Base-by-base conservation (phyloP, 352 stramenopile genomes). In the Phytophthora tentaculata region DNA sequence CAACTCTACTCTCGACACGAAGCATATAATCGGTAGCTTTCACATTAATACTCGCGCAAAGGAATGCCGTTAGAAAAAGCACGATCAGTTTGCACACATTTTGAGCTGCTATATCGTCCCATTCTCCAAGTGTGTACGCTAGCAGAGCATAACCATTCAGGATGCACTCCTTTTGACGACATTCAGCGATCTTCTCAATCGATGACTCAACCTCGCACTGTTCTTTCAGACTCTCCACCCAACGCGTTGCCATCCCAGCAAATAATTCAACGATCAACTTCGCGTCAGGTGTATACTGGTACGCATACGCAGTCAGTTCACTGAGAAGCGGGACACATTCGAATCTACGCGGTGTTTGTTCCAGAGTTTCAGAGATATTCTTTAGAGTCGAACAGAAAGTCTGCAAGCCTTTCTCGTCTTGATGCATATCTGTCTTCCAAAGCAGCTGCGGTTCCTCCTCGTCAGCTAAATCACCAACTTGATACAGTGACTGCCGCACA, bases 11-110 rank as follows among this genome's bases (percentile, higher is more conserved):
- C 7, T 74, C 55, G 6, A 48, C 28, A n/a, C 26, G 17, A 51
- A 61, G 10, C 56, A 74, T 69, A 41, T 65, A 23, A 2, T 58
- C 41, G 14, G 50, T 73, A 3, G 73, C 71, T 6, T 59, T 19
- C 17, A 67, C 32, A 22, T 63, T 66, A 22, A 74, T 66, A 12
- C 67, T 74, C 1, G 67, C 56, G 47, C 67, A 74, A n/a, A 64
- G 32, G 13, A 71, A 64, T 6, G 73, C 67, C 13, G 80, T 83
- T 32, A 73, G 68, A 47, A 84, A 90, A 0, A 76, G 51, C 17
- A 90, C 67, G 0, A 88, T 23, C 22, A 86, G 54, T 39, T 88
- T 74, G 17, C 71, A 80, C 6, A 88, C 26, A 28, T 79, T 68
- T 12, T 67, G 32, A 12, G 63, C 49, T 8, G 68, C 58, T 0